Evolutionary conservation across 768 basidiomycete species (phyloP).

Genomic region (Podaxis sp.): DNA sequence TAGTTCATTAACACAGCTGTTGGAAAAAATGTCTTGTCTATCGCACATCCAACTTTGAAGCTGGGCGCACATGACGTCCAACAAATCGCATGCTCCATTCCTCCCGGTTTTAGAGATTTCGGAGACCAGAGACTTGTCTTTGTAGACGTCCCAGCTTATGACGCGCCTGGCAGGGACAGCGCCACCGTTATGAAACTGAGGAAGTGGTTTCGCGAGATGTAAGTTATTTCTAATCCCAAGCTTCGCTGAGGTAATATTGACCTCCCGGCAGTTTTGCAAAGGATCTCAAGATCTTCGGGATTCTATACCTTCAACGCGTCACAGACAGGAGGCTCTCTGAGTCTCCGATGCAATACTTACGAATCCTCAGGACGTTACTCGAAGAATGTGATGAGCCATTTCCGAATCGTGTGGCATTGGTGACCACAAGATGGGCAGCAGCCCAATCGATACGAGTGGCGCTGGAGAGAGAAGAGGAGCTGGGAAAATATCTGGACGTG

Average conservation of each 20-base stretch:
- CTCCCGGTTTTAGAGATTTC: not conserved
- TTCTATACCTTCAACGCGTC: not conserved
- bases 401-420: not conserved
- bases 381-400: not conserved
- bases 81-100: not conserved
- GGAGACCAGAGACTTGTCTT: not conserved
- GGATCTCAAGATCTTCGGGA: not conserved
- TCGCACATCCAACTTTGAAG: not conserved
- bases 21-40: not conserved
- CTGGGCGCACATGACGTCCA: not conserved
- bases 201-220: not conserved
- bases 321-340: not conserved
- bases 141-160: not conserved
- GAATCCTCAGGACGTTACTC: not conserved
- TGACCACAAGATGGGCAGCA: not conserved
- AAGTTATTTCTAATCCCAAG: not conserved
- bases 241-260: not conserved
- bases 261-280: not conserved
- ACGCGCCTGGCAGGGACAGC: not conserved
- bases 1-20: not conserved
- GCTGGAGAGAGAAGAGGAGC: not conserved
- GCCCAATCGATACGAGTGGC: not conserved
- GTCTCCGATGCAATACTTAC: not conserved
- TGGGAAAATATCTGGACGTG: not conserved
- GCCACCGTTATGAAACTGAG: not conserved